A percentile compares a stretch with the other conserved stretches of the same genome.
Conservation (phyloP, 169 alveolate species). For the Eimeria falciformis region DNA sequence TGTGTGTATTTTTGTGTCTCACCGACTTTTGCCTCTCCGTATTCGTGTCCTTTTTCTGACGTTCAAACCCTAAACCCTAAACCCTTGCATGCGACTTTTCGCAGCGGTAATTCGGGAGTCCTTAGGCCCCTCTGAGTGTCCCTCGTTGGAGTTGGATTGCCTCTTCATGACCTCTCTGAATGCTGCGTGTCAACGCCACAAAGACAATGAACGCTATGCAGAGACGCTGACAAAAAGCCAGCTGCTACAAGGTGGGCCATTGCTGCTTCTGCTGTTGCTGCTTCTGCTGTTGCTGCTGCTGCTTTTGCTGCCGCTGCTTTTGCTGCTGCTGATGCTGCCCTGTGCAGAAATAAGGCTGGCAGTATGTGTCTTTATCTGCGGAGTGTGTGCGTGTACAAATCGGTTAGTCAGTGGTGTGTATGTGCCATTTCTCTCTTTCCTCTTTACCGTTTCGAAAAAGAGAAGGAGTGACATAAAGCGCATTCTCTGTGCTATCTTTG, state of each 20-base stretch:
- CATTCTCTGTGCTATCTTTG: too few species aligned
- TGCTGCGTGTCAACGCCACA: background rate
- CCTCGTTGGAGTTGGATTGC: background rate
- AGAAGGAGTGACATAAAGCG: too few species aligned
- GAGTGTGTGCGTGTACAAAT: background rate
- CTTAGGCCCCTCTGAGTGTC: background rate
- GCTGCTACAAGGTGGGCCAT: background rate
- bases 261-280: constrained; percentile 1
- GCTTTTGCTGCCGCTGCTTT: background rate
- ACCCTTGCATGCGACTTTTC: too few species aligned
- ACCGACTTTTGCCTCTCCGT: too few species aligned
- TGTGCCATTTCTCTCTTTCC: too few species aligned
- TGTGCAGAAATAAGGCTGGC: background rate
- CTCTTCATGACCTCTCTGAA: background rate
- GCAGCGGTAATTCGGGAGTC: constrained; percentile 7
- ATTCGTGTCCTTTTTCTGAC: too few species aligned
- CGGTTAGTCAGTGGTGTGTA: background rate
- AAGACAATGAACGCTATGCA: background rate
- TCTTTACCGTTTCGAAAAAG: too few species aligned
- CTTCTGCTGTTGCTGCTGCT: constrained; percentile 3
- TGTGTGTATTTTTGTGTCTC: too few species aligned
- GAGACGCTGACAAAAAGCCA: background rate
- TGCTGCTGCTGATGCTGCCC: background rate
- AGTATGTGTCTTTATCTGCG: background rate
- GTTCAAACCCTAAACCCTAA: too few species aligned